Evolutionary conservation across 345 rosid species (phyloP).

Genomic region (Cardiospermum halicacabum): DNA sequence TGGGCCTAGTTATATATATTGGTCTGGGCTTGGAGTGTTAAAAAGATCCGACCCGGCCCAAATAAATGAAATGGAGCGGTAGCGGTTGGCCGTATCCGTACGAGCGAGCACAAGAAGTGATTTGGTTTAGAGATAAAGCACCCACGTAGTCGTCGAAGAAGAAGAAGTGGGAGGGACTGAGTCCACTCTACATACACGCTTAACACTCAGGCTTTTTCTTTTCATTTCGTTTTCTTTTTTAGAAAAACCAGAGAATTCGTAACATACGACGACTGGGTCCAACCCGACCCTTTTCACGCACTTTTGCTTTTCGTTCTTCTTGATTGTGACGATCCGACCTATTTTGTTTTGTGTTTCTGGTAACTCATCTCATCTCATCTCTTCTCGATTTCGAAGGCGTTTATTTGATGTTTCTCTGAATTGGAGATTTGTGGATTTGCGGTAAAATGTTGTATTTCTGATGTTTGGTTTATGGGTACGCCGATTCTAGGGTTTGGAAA

Average conservation of each 20-base stretch:
- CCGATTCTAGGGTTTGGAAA: neutral
- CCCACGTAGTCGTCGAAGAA: too few species aligned
- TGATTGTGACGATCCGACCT: slow-evolving; percentile 9
- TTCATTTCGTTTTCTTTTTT: too few species aligned
- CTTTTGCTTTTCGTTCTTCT: neutral
- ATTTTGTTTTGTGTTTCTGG: slow-evolving; percentile 10
- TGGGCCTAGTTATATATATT: too few species aligned
- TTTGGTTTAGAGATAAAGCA: neutral
- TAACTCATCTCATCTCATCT: neutral
- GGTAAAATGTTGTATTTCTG: neutral
- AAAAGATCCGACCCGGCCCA: too few species aligned
- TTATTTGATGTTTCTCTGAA: neutral
- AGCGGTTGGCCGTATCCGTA: too few species aligned
- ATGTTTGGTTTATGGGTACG: neutral
- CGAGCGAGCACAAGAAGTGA: too few species aligned
- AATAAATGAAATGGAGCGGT: neutral
- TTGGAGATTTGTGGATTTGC: neutral
- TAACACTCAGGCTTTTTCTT: neutral
- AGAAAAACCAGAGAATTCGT: neutral
- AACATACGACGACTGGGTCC: slow-evolving; percentile 5
- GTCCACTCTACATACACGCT: neutral
- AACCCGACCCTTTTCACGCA: neutral
- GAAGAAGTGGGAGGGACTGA: neutral
- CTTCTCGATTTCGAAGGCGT: neutral
- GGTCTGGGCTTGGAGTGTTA: too few species aligned